Conservation (phyloP, 2,329 filamentous ascomycete genomes). For the Tolypocladium endophyticum region DNA sequence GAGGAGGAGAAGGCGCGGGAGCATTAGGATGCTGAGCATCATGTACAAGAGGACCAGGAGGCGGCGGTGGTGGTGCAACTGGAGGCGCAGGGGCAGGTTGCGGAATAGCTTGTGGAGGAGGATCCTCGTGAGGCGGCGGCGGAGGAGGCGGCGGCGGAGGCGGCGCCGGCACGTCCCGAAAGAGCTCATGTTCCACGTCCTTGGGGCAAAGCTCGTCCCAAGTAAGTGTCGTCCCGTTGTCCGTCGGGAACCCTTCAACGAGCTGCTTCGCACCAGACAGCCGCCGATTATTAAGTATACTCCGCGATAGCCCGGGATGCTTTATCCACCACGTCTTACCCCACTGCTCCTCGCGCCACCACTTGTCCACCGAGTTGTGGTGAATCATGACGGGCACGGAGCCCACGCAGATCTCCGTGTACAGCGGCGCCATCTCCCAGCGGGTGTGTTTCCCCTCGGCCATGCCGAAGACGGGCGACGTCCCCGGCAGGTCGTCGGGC, state of each 20-base stretch:
- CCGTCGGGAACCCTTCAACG: constrained; percentile 6
- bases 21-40: too few relatives aligned
- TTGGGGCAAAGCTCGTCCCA: constrained; percentile 16
- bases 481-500: constrained; percentile 5
- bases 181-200: constrained; percentile 13
- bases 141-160: neutral
- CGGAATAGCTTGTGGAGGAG: too few relatives aligned
- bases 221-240: constrained; percentile 6
- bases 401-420: constrained; percentile 16
- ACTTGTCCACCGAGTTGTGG: constrained; percentile 14
- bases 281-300: constrained; percentile 9
- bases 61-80: too few relatives aligned
- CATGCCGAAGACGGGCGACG: neutral
- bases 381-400: constrained; percentile 17
- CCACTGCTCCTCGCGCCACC: constrained; percentile 12
- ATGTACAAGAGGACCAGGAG: neutral
- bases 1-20: too few relatives aligned
- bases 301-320: constrained; percentile 6
- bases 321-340: constrained; percentile 15
- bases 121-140: too few relatives aligned
- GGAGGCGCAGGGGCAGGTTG: too few relatives aligned
- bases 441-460: too few relatives aligned
- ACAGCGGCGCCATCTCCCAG: constrained; percentile 15
- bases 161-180: constrained; percentile 6
- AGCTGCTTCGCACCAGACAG: constrained; percentile 7